phyloP scores from a whole-genome alignment of 116 monocot genomes.

The Trichopus zeylanicus region DNA sequence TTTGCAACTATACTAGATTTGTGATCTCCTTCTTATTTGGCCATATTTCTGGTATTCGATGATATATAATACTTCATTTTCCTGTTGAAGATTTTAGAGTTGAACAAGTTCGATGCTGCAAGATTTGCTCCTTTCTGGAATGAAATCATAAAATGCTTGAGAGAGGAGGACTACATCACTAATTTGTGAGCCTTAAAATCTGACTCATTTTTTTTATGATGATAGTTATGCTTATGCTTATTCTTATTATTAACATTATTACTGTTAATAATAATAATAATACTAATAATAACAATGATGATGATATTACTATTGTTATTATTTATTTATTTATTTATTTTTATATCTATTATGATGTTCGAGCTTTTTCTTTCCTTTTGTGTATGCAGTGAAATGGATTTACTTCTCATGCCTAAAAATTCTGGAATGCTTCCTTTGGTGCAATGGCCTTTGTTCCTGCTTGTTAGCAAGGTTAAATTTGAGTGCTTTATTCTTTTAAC shows the following conservation, averaged over 20 bases:
- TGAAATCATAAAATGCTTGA: constrained; percentile 75
- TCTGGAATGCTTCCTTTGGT: constrained; percentile 52
- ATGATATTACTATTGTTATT: too few relatives aligned
- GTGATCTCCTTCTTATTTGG: too few relatives aligned
- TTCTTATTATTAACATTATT: too few relatives aligned
- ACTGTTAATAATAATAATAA: too few relatives aligned
- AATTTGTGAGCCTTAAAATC: constrained; percentile 51
- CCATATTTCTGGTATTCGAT: too few relatives aligned
- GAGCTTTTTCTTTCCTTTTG: not conserved
- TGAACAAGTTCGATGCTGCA: constrained; percentile 82
- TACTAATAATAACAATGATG: too few relatives aligned
- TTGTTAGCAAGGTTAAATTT: constrained; percentile 60
- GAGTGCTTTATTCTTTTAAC: not conserved
- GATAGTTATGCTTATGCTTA: too few relatives aligned
- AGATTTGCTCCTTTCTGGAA: constrained; percentile 97
- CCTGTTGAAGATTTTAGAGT: constrained; percentile 42
- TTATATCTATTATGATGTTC: not conserved
- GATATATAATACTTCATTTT: not conserved
- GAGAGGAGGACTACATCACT: constrained; percentile 87
- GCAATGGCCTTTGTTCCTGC: constrained; percentile 88
- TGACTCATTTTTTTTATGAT: not conserved
- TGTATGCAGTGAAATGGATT: constrained; percentile 60
- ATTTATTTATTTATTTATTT: too few relatives aligned
- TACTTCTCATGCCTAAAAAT: constrained; percentile 90
- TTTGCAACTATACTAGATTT: too few relatives aligned